Percentiles rank a stretch among this genome's conserved stretches.
Conservation (phyloP, 495 filamentous ascomycete species). For the Immersiella caudata region DNA sequence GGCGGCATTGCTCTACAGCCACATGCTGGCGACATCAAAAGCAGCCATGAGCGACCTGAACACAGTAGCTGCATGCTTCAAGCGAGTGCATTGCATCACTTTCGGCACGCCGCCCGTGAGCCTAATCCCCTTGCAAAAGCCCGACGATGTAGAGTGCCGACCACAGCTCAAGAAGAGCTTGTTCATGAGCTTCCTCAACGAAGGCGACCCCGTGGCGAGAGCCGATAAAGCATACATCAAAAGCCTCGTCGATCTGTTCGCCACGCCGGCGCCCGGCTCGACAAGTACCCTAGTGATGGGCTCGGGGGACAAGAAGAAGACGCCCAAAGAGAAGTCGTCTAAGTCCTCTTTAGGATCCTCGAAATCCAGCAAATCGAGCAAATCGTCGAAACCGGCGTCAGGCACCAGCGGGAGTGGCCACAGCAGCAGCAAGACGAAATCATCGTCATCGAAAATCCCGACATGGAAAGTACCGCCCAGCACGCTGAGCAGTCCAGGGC, state of each 20-base stretch:
- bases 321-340: constrained; percentile 27
- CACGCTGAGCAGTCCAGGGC: constrained; percentile 66
- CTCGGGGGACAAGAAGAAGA: constrained; percentile 25
- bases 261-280: constrained; percentile 58
- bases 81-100: constrained; percentile 76
- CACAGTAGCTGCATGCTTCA: constrained; percentile 67
- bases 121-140: constrained; percentile 65
- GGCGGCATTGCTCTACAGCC: constrained; percentile 73
- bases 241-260: constrained; percentile 70
- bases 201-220: constrained; percentile 77
- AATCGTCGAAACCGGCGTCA: constrained; percentile 25
- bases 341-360: constrained; percentile 35
- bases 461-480: constrained; percentile 65
- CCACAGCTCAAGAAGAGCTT: constrained; percentile 59
- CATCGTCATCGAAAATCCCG: constrained; percentile 26
- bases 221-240: constrained; percentile 75
- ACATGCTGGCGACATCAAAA: constrained; percentile 66
- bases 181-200: constrained; percentile 79
- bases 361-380: constrained; percentile 34
- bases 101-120: constrained; percentile 81
- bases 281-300: background rate
- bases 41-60: constrained; percentile 65
- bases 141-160: constrained; percentile 36
- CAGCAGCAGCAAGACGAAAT: constrained; percentile 22
- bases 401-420: constrained; percentile 13